Evolutionary conservation across 192 early-diverging fungal genomes (phyloP).

Genomic region (Coemansia sp.): DNA sequence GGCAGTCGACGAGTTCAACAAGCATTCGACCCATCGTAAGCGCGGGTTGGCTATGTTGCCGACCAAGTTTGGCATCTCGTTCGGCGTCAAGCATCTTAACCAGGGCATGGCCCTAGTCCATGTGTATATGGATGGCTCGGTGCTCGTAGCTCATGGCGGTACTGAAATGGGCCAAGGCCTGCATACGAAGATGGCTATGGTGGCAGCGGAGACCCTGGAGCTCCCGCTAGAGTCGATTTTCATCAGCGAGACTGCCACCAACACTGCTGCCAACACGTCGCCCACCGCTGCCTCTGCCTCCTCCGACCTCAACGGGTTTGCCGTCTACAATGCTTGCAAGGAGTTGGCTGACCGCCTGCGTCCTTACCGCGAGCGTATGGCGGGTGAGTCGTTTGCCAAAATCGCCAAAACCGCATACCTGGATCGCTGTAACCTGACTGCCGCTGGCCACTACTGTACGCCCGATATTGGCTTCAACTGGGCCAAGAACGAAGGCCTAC

Average conservation of each 20-base stretch:
- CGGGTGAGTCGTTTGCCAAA: constrained; percentile 56
- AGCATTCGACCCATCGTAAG: constrained; percentile 70
- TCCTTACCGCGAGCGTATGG: constrained; percentile 68
- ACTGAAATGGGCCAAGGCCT: constrained; percentile 92
- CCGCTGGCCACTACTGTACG: constrained; percentile 81
- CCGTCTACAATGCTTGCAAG: constrained; percentile 78
- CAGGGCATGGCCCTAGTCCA: constrained; percentile 85
- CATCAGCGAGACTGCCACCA: constrained; percentile 74
- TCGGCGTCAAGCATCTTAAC: constrained; percentile 76
- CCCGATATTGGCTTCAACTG: constrained; percentile 80
- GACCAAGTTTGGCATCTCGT: constrained; percentile 85
- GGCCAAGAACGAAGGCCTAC: constrained; percentile 66
- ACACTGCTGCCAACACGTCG: constrained; percentile 76
- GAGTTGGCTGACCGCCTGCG: constrained; percentile 69
- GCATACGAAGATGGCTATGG: constrained; percentile 86
- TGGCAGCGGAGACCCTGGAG: constrained; percentile 76
- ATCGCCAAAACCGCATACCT: constrained; percentile 68
- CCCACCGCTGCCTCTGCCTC: constrained; percentile 84
- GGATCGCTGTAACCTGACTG: constrained; percentile 76
- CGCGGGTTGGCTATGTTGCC: constrained; percentile 77
- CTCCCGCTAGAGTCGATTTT: constrained; percentile 69
- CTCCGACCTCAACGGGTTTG: constrained; percentile 81
- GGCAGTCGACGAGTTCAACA: constrained; percentile 71
- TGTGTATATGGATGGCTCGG: constrained; percentile 83
- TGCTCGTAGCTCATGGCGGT: constrained; percentile 82